Conservation (phyloP, 208 protist species). For the Leishmania braziliensis region DNA sequence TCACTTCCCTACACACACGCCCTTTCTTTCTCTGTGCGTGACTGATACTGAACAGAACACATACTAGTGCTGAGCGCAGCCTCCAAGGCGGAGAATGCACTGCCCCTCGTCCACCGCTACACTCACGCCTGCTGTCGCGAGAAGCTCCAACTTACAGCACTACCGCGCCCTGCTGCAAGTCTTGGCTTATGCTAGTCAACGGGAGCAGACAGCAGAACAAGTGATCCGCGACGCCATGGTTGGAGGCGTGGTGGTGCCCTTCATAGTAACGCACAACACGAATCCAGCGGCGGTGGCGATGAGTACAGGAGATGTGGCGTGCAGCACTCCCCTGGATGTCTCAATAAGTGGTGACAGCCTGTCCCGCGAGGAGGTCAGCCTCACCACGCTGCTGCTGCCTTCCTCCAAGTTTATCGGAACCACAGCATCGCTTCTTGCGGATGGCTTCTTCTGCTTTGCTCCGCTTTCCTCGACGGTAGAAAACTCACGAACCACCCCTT, state of each 20-base stretch:
- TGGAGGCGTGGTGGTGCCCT: conserved; percentile 64
- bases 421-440: conserved; percentile 42
- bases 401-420: conserved; percentile 59
- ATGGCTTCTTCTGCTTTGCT: conserved; percentile 64
- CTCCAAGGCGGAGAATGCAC: background rate
- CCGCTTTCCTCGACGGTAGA: conserved; percentile 49
- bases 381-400: conserved; percentile 46
- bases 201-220: conserved; percentile 36
- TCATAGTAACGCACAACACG: conserved; percentile 15
- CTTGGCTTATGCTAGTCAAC: conserved; percentile 51
- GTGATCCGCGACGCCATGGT: conserved; percentile 57
- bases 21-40: background rate
- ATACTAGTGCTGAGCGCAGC: background rate
- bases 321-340: background rate
- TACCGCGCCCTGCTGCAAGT: conserved; percentile 75
- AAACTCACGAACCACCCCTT: conserved; percentile 13
- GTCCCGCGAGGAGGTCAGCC: background rate
- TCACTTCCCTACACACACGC: background rate
- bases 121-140: background rate
- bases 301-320: background rate
- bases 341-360: background rate
- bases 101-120: conserved; percentile 1
- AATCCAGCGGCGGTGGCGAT: background rate
- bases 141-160: conserved; percentile 43
- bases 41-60: background rate